Conservation (phyloP, 768 basidiomycete genomes). For the Hygrocybe punicea region DNA sequence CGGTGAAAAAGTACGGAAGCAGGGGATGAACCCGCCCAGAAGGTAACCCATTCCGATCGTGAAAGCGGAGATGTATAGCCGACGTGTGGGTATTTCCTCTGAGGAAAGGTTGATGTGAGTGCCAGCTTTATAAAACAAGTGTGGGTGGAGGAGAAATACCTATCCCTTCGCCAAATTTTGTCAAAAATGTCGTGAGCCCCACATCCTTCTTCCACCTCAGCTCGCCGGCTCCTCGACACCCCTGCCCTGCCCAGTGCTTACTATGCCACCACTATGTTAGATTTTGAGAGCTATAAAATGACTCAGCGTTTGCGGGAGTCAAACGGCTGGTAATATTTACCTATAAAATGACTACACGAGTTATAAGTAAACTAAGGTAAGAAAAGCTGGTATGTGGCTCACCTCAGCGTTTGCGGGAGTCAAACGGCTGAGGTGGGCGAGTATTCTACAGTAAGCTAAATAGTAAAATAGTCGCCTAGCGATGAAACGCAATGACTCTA, state of each 20-base stretch:
- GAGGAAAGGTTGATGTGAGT: constrained; percentile 3
- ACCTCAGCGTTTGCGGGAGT: too few relatives aligned
- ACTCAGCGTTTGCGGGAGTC: too few relatives aligned
- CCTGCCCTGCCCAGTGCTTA: constrained; percentile 17
- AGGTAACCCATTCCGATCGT: constrained; percentile 96
- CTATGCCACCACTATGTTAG: constrained; percentile 19
- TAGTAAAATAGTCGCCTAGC: too few relatives aligned
- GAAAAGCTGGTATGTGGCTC: too few relatives aligned
- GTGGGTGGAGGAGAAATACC: constrained; percentile 46
- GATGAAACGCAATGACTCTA: too few relatives aligned
- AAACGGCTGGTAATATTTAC: too few relatives aligned
- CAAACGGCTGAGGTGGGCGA: too few relatives aligned
- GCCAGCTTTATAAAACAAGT: not conserved
- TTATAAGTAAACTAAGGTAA: too few relatives aligned
- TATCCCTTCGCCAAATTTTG: constrained; percentile 93
- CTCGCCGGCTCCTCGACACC: constrained; percentile 49
- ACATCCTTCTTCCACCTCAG: constrained; percentile 72
- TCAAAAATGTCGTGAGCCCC: constrained; percentile 87
- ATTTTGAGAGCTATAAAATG: too few relatives aligned
- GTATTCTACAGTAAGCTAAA: too few relatives aligned
- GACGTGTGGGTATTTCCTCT: constrained; percentile 85
- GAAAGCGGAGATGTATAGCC: constrained; percentile 86
- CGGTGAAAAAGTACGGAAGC: constrained; percentile 87
- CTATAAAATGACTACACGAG: too few relatives aligned
- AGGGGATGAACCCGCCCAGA: constrained; percentile 90